Conservation (phyloP, 441 rosid species). For the Manihot esculenta region DNA sequence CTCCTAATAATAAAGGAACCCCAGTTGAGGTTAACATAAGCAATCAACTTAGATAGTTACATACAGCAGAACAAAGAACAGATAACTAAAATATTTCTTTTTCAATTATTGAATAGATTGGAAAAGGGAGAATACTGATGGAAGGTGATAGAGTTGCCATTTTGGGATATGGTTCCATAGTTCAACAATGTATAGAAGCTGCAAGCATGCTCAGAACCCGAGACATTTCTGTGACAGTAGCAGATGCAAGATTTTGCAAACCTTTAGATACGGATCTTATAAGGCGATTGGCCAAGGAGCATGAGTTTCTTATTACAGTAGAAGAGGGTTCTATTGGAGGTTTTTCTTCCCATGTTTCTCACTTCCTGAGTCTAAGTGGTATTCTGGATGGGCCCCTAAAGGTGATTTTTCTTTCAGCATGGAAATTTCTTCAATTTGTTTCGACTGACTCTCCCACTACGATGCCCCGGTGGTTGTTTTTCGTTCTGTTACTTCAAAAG, state of each 20-base stretch:
- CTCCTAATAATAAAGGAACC: constrained; percentile 53
- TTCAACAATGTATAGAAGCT: constrained; percentile 60
- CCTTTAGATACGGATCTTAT: constrained; percentile 67
- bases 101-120: constrained; percentile 41
- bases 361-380: constrained; percentile 55
- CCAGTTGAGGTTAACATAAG: constrained; percentile 50
- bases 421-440: constrained; percentile 6
- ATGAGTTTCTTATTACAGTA: constrained; percentile 55
- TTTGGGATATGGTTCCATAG: constrained; percentile 63
- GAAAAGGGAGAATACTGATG: constrained; percentile 64
- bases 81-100: constrained; percentile 4
- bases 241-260: constrained; percentile 79
- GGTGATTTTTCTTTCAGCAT: constrained; percentile 31
- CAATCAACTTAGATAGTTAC: neutral
- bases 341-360: constrained; percentile 63
- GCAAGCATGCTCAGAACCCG: constrained; percentile 40
- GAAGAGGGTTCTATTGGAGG: constrained; percentile 80
- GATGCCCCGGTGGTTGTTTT: no score
- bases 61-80: neutral
- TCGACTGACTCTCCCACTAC: no score
- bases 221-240: constrained; percentile 48
- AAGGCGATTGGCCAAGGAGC: constrained; percentile 52
- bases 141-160: constrained; percentile 65
- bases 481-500: no score
- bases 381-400: constrained; percentile 66